Base-by-base conservation (phyloP, 2,329 filamentous ascomycete genomes). In the Aspergillus sergii region DNA sequence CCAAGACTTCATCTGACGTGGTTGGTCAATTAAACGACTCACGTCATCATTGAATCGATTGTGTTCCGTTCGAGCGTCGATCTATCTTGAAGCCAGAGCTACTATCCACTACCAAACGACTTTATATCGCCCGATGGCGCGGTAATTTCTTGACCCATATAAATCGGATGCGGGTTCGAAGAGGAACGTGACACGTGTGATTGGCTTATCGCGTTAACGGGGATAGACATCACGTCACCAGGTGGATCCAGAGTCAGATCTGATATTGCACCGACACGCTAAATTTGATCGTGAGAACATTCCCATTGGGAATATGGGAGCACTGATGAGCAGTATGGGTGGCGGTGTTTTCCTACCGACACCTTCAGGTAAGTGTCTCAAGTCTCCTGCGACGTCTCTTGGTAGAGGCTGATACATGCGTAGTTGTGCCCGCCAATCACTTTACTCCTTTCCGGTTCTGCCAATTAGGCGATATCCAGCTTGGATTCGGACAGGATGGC, bases 391-490 rank as follows among this genome's bases (percentile, higher is more conserved):
- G 10, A 3, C n/a, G 2, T 48, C 23, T 26, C 23, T 16, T 6
- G 45, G 6, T 12, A 28, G 8, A 23, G 6, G 16, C 28, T 53
- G n/a, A 53, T 21, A 32, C 2, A n/a, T 8, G 7, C 5, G 12
- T 36, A 34, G 50, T 53, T 32, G 8, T 53, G 3, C 28, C 28
- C 8, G 28, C 50, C 50, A 53, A 53, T 8, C 50, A 53, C 12
- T 53, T 32, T 28, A 21, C 28, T 4, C 50, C 28, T 4, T 53
- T 53, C 30, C 26, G 7, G 8, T 53, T 53, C 14, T 53, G 50
- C 28, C 50, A 53, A 21, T 23, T 53, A 12, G 50, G 50, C 19
- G 50, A 53, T 28, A 53, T 53, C 50, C 50, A 73, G 11, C n/a
- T 60, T 4, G 58, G 58, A 14, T 53, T 60, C 11, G 58, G 58